Percentiles rank a stretch among this genome's conserved stretches.
These are phyloP conservation scores for Rhododendron henanense DNA, from an alignment of 148 eudicot genomes.

Conservation along the genomic window DNA sequence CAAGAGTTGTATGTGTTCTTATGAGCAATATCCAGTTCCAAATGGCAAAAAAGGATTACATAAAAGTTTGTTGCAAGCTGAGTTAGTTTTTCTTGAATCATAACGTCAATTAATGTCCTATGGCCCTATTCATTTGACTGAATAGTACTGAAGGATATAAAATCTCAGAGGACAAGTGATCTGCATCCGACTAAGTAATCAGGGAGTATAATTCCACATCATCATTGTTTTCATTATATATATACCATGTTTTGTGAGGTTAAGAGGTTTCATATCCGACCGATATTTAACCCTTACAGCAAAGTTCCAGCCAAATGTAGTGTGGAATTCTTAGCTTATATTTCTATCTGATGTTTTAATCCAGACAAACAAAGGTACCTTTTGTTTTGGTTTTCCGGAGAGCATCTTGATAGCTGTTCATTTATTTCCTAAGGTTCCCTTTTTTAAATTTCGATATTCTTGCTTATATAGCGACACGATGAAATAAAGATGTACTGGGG, in stretches of 20 bases:
- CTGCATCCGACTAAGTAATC: neutral
- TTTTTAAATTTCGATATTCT: neutral
- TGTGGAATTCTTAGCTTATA: neutral
- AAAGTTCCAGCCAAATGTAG: neutral
- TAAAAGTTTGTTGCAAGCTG: neutral
- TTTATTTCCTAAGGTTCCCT: neutral
- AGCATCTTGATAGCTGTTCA: neutral
- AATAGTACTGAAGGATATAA: neutral
- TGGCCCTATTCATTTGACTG: neutral
- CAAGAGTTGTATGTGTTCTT: neutral
- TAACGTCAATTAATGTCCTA: neutral
- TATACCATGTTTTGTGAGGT: neutral
- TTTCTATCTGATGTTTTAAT: neutral
- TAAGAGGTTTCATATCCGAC: neutral
- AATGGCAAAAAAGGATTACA: neutral
- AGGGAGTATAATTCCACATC: neutral
- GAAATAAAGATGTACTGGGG: neutral
- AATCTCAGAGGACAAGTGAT: neutral
- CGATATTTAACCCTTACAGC: neutral
- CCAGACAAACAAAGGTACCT: neutral
- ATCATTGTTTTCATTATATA: neutral
- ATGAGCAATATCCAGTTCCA: neutral
- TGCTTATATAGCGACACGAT: neutral
- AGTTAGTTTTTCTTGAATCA: slow-evolving; percentile 5
- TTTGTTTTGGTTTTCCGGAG: neutral